Conservation (phyloP, 345 rosid genomes). For the Clausena lansium region DNA sequence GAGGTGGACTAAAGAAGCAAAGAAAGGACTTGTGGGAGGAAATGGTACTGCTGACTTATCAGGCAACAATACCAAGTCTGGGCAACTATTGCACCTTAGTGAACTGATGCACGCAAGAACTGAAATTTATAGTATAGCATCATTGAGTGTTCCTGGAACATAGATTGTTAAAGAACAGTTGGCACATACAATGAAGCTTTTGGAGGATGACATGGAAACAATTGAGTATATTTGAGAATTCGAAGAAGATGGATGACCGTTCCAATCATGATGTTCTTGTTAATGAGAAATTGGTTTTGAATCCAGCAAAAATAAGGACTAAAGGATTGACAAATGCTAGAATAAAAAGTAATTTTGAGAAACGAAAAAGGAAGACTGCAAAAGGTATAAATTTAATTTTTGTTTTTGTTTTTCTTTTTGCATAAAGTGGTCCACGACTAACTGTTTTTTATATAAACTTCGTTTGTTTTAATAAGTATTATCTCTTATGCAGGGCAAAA, state of each 20-base stretch:
- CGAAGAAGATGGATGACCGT: too few relatives aligned
- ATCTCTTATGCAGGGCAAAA: too few relatives aligned
- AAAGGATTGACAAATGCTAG: not conserved
- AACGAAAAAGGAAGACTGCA: not conserved
- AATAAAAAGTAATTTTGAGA: not conserved
- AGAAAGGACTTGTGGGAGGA: accelerated
- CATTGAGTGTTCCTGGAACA: not conserved
- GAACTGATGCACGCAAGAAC: not conserved
- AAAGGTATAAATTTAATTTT: too few relatives aligned
- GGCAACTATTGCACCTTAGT: not conserved
- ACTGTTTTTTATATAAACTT: too few relatives aligned
- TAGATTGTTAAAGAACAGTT: not conserved
- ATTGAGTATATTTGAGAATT: too few relatives aligned
- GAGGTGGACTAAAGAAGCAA: too few relatives aligned
- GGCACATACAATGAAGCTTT: too few relatives aligned
- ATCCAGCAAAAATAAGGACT: not conserved
- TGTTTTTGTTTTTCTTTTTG: too few relatives aligned
- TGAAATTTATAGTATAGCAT: not conserved
- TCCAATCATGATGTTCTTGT: too few relatives aligned
- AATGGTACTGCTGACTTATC: not conserved
- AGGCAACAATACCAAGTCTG: not conserved
- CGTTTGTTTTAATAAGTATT: too few relatives aligned
- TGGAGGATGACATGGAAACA: too few relatives aligned
- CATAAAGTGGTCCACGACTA: too few relatives aligned
- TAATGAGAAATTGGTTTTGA: not conserved